Base-by-base conservation (phyloP, 306 rosid genomes). In the Quercus suber region DNA sequence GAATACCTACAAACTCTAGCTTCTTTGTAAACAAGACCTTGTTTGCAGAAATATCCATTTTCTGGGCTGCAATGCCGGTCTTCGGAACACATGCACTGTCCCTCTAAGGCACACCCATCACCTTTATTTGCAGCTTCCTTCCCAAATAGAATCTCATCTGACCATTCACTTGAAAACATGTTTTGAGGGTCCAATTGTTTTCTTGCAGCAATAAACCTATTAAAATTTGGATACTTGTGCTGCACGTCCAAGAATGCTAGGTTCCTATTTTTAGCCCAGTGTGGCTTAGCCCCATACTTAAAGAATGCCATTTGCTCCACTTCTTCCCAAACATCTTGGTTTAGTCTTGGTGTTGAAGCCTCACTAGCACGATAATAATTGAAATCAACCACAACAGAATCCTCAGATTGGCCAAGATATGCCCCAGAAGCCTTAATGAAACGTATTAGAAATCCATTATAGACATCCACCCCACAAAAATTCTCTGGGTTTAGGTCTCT, bases 241-340 rank as follows among this genome's bases (percentile, higher is more conserved):
- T 76, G 72, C 65, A 91, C 94, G 4, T 78, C 86, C 55, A 82
- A 53, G 76, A 93, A 93, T 37, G 92, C 96, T 3, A 83, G 0
- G 71, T 89, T 87, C 76, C 97, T 88, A 18, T 92, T 92, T 75
- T 92, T 90, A 1, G 84, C 97, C 97, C 96, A 93, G 71, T 89
- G 97, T 65, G 97, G 96, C 75, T 85, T 91, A 8, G 96, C 97
- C 28, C 88, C 91, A 67, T 93, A 67, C 59, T 89, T 93, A 28
- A 87, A 89, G 51, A 93, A 91, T 2, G 92, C 96, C 82, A 88
- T 64, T 75, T 93, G 96, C 81, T 93, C 97, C 68, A 90, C 80
- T 75, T 93, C 97, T 73, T 93, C 96, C 91, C 86, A 88, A 52
- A 91, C 85, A 53, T 93, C 94, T 65, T 91, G 86, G 58, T 87